A percentile compares a stretch with the other conserved stretches of the same genome.
These are phyloP conservation scores for Suhomyces bribrorum DNA, from an alignment of 1,139 yeast species.

Conservation along the genomic window DNA sequence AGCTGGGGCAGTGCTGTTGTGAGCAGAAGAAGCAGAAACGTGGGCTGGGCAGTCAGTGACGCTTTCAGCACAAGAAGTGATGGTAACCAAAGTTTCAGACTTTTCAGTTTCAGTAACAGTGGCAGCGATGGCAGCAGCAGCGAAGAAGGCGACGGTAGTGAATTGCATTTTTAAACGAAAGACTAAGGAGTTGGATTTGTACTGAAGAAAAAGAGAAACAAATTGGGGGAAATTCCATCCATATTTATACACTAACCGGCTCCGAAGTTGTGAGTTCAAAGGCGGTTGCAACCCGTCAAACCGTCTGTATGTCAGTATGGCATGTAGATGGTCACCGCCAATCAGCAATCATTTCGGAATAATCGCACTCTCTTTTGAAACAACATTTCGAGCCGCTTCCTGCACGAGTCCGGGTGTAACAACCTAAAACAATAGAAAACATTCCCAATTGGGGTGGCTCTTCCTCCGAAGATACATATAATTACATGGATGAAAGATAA, in stretches of 20 bases:
- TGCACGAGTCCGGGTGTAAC: background rate
- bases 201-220: slow-evolving; percentile 13
- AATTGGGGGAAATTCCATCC: background rate
- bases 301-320: background rate
- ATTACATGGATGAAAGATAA: background rate
- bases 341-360: background rate
- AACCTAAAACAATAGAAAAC: background rate
- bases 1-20: slow-evolving; percentile 23
- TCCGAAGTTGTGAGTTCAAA: background rate
- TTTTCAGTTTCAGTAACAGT: slow-evolving; percentile 22
- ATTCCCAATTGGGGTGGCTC: background rate
- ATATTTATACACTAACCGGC: slow-evolving; percentile 8
- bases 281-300: background rate
- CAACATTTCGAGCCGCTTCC: background rate
- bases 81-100: slow-evolving; percentile 26
- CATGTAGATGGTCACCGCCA: background rate
- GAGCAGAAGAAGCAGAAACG: slow-evolving; percentile 23
- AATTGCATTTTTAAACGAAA: slow-evolving; percentile 32
- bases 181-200: slow-evolving; percentile 18
- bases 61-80: slow-evolving; percentile 26
- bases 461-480: background rate
- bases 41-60: slow-evolving; percentile 31
- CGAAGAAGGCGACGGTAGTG: slow-evolving; percentile 27
- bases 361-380: background rate
- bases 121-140: slow-evolving; percentile 25